Evolutionary conservation across 352 stramenopile species (phyloP), one percentile per base, ranked within the genome.

Genomic region (Globisporangium emineosum): DNA sequence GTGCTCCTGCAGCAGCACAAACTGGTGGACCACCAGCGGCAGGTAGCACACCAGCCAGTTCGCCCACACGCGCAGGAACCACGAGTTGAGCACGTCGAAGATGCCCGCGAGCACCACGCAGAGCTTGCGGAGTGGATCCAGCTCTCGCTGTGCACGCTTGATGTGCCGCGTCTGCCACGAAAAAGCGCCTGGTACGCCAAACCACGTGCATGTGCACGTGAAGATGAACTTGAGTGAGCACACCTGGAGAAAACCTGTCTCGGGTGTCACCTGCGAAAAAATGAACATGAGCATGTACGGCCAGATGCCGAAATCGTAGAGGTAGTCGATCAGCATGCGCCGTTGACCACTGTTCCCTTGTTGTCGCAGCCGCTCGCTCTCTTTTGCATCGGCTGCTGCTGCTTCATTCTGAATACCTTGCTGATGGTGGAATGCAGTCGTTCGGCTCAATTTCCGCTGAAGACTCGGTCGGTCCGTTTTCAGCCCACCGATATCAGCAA

Each of bases 271-370:
- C 43, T 78, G 70, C 19, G 72, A 70, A 51, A 90, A 87, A 52
- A 89, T 67, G 70, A 80, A 69, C 32, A 82, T 61, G 43, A 90
- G 63, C 42, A 91, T 43, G 66, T 88, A 91, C 64, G 85, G 82
- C 85, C 85, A 93, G 51, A 93, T 83, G 47, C 65, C 67, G 56
- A 89, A 81, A 64, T 86, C 78, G 71, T 89, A 83, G 42, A 93
- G 55, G 52, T 87, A 90, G 71, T 90, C 81, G 56, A 73, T 69
- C 67, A 69, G 76, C 29, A 68, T 60, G 3, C 54, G 64, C n/a
- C 69, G 60, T 8, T 33, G 53, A 29, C 55, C 68, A 2, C 43
- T 19, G 32, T 12, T 15, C 19, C 40, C 40, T 27, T 23, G 32
- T 49, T 35, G 19, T 17, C 42, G 32, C 33, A 54, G 40, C 6